phyloP scores from a whole-genome alignment of 495 filamentous ascomycete genomes.

The Xylaria longipes region DNA sequence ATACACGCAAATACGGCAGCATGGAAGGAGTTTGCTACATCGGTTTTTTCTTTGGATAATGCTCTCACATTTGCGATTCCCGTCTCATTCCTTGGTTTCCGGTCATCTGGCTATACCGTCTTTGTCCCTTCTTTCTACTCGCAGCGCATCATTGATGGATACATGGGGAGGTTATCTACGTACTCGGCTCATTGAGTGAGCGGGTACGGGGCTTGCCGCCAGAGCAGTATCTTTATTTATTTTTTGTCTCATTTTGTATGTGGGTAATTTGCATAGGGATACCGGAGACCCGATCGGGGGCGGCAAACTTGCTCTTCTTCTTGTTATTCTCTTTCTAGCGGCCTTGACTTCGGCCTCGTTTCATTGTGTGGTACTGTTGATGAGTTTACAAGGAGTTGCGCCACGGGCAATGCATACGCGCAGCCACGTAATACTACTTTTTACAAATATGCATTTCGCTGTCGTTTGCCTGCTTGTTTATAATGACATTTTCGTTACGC shows the following conservation, averaged over 20 bases:
- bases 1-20: conserved; percentile 29
- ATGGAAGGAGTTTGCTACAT: conserved; percentile 29
- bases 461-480: background rate
- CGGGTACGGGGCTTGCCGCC: background rate
- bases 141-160: conserved; percentile 15
- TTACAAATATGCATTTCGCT: background rate
- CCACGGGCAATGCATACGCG: conserved; percentile 3
- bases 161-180: conserved; percentile 21
- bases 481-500: background rate
- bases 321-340: background rate
- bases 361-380: background rate
- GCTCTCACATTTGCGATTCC: background rate
- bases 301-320: background rate
- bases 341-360: background rate
- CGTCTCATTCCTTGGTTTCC: conserved; percentile 2
- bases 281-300: background rate
- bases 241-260: conserved; percentile 7
- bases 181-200: conserved; percentile 23
- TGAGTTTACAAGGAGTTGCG: conserved; percentile 5
- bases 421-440: conserved; percentile 16
- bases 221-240: background rate
- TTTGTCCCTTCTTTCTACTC: background rate
- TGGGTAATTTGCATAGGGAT: conserved; percentile 26
- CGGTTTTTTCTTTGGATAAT: conserved; percentile 7
- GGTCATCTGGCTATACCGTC: conserved; percentile 3